Conservation (phyloP, 176 grass and related monocot species). For the Triticum timopheevii region DNA sequence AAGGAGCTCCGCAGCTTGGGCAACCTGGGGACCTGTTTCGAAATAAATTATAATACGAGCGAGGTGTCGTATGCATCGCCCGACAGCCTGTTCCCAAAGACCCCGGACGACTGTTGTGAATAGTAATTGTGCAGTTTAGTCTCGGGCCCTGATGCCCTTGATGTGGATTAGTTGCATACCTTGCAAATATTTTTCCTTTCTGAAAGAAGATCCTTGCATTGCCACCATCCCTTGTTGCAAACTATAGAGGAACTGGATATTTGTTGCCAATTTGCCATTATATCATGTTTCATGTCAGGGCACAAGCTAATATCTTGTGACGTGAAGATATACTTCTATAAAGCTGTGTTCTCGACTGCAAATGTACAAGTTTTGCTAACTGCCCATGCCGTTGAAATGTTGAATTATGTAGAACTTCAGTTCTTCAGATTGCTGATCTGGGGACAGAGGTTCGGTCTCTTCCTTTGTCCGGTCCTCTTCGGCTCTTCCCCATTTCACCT, state of each 20-base stretch:
- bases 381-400: neutral
- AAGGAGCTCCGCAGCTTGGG: neutral
- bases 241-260: neutral
- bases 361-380: neutral
- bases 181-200: neutral
- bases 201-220: neutral
- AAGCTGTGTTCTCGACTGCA: no score
- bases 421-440: neutral
- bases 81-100: slow-evolving; percentile 6
- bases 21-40: neutral
- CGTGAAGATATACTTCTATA: neutral
- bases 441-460: neutral
- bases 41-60: neutral
- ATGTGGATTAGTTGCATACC: neutral
- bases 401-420: neutral
- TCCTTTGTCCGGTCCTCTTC: neutral
- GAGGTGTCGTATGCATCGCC: neutral
- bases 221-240: neutral
- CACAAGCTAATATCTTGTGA: neutral
- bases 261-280: neutral
- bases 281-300: neutral
- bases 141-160: neutral
- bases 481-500: neutral
- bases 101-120: neutral
- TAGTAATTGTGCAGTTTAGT: neutral